These are phyloP conservation scores for Globisporangium iwayamae DNA, from an alignment of 352 stramenopile species.

Conservation along the genomic window DNA sequence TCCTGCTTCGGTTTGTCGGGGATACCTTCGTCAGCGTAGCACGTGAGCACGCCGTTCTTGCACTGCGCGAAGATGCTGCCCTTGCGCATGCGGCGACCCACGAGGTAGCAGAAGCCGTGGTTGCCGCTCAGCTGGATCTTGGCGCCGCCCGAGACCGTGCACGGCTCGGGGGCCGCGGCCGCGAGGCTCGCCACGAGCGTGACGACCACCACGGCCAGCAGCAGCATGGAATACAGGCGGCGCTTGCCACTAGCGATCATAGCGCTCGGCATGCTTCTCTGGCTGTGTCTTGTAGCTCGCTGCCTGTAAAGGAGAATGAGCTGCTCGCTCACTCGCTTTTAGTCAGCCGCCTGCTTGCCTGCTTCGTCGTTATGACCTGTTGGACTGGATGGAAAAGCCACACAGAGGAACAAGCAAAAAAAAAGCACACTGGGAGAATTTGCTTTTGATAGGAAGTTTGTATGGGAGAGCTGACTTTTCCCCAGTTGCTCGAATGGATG, in stretches of 20 bases:
- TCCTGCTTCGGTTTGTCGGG: slow-evolving; percentile 31
- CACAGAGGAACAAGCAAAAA: neutral
- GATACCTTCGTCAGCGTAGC: slow-evolving; percentile 41
- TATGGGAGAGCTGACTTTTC: neutral
- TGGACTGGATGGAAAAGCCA: slow-evolving; percentile 6
- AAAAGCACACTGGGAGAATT: neutral
- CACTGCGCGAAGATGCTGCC: slow-evolving; percentile 39
- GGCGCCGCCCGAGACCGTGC: slow-evolving; percentile 24
- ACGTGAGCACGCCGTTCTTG: slow-evolving; percentile 30
- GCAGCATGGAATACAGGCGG: neutral
- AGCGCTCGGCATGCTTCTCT: neutral
- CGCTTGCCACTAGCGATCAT: neutral
- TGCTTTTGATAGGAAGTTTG: slow-evolving; percentile 5
- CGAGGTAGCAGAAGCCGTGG: slow-evolving; percentile 41
- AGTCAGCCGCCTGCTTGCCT: neutral
- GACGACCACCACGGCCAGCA: slow-evolving; percentile 1
- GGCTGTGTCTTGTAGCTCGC: neutral
- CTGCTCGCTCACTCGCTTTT: neutral
- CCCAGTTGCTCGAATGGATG: neutral
- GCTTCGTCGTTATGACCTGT: neutral
- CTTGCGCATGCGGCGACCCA: slow-evolving; percentile 36
- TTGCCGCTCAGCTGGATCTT: slow-evolving; percentile 35
- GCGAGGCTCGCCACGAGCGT: slow-evolving; percentile 1
- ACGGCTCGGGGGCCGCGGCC: slow-evolving; percentile 13
- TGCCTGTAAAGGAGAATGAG: neutral